Base-by-base conservation (phyloP, 371 early-diverging fungal species). In the Racocetra persica region DNA sequence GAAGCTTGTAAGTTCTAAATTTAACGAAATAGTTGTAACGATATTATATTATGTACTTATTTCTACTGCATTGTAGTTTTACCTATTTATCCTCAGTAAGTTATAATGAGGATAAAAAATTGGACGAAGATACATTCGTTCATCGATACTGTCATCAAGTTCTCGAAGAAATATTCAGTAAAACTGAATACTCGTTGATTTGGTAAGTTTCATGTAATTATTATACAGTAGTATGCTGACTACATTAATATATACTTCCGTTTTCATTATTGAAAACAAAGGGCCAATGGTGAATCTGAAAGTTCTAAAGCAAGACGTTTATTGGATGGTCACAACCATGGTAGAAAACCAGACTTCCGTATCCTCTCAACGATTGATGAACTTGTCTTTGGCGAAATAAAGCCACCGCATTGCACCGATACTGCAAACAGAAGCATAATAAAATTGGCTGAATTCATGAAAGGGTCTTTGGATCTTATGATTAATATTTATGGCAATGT, bases 1-100 rank as follows among this genome's bases (percentile, higher is more conserved):
- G 75, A 75, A 75, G 57, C 38, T 75, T 75, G 60, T 75, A 75
- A 75, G 41, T 59, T 75, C 59, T 60, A 75, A 73, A 73, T 36
- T 73, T 59, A 28, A 55, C 4, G 32, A 26, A 59, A 55, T 36
- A 45, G 45, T 2, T 13, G 57, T 75, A 41, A 59, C 57, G 36
- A 59, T 75, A 4, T 16, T 75, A 75, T 75, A 36, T 57, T 38
- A 49, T 57, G n/a, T 75, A 41, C 41, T 57, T 7, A 75, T 74
- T 74, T 57, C 8, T 38, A n/a, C 38, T 72, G 2, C 72, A 0
- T 67, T n/a, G 51, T 51, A 72, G 72, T 72, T 72, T 72, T 72
- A 72, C 1, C 54, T 72, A 72, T 55, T 54, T 73, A n/a, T 59
- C 75, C 32, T 75, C 41, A 18, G 22, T 75, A 22, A 75, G 75